phyloP scores from a whole-genome alignment of 2,329 filamentous ascomycete species.

The Monosporascus sp. region DNA sequence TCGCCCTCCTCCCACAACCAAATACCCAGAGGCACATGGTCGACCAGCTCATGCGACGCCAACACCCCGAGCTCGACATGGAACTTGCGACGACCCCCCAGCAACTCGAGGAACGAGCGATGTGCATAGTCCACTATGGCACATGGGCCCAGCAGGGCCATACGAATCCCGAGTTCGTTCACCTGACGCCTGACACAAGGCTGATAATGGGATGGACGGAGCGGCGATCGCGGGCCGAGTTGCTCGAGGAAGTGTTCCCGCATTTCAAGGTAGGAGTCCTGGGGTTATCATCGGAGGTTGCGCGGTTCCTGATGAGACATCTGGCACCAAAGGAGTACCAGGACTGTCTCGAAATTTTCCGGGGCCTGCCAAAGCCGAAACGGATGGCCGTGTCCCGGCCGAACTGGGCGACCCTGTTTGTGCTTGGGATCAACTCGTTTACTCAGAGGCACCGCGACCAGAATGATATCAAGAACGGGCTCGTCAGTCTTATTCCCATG shows the following conservation, averaged over 20 bases:
- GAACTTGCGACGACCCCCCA: neutral
- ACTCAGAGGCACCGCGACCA: neutral
- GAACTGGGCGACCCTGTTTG: slow-evolving; percentile 2
- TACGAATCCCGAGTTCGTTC: neutral
- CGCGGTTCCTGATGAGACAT: neutral
- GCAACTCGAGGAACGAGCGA: neutral
- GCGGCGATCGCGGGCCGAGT: neutral
- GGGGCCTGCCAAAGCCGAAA: neutral
- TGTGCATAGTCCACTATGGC: slow-evolving; percentile 2
- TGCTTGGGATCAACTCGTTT: slow-evolving; percentile 3
- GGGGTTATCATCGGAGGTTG: neutral
- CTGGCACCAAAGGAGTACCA: neutral
- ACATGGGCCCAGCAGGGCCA: neutral
- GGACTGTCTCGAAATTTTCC: neutral
- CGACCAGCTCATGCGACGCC: neutral
- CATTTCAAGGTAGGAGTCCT: neutral
- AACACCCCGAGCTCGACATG: slow-evolving; percentile 2
- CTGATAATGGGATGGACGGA: neutral
- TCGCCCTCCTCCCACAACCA: neutral
- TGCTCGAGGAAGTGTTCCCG: neutral
- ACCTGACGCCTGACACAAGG: neutral
- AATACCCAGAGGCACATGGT: neutral
- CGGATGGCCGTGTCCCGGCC: neutral
- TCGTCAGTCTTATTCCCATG: slow-evolving; percentile 2
- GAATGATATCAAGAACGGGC: slow-evolving; percentile 2